Evolutionary conservation across 805 yeast species (phyloP).

Genomic region (Scheffersomyces amazonensis): DNA sequence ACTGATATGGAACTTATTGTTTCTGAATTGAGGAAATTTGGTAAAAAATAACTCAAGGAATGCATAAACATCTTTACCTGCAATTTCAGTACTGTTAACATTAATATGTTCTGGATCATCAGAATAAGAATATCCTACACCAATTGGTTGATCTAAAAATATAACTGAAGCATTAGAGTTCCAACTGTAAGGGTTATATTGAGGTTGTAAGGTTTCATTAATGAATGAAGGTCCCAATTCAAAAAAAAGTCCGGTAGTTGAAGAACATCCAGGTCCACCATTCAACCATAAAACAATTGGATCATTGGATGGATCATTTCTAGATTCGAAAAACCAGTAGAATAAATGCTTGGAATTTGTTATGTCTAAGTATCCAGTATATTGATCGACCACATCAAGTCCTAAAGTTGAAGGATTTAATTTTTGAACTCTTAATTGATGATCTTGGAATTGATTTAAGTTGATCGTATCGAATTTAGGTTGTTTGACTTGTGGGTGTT

Average conservation of each 20-base stretch:
- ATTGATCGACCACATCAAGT: slow-evolving; percentile 34
- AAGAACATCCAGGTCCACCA: slow-evolving; percentile 22
- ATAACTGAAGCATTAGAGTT: slow-evolving; percentile 29
- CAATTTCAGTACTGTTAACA: slow-evolving; percentile 18
- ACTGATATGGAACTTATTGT: slow-evolving; percentile 26
- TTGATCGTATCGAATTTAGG: slow-evolving; percentile 15
- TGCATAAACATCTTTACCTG: slow-evolving; percentile 24
- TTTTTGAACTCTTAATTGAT: slow-evolving; percentile 28
- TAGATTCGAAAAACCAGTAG: slow-evolving; percentile 90
- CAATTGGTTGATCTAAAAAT: slow-evolving; percentile 32
- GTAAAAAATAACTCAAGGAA: slow-evolving; percentile 29
- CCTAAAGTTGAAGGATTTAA: slow-evolving; percentile 34
- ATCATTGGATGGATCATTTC: slow-evolving; percentile 25
- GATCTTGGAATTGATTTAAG: slow-evolving; percentile 18
- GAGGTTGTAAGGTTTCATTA: slow-evolving; percentile 12
- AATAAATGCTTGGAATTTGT: slow-evolving; percentile 69
- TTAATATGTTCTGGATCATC: slow-evolving; percentile 14
- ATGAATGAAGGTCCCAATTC: slow-evolving; percentile 20
- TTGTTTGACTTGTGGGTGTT: no score
- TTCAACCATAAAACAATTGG: slow-evolving; percentile 21
- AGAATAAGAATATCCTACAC: slow-evolving; percentile 22
- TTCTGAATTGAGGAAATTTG: slow-evolving; percentile 21
- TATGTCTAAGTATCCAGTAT: slow-evolving; percentile 39
- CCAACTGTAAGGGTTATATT: slow-evolving; percentile 18
- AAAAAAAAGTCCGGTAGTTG: slow-evolving; percentile 16